A percentile compares a stretch with the other conserved stretches of the same genome.
Conservation (phyloP, 305 asterid genomes). For the Solanum hybrid region DNA sequence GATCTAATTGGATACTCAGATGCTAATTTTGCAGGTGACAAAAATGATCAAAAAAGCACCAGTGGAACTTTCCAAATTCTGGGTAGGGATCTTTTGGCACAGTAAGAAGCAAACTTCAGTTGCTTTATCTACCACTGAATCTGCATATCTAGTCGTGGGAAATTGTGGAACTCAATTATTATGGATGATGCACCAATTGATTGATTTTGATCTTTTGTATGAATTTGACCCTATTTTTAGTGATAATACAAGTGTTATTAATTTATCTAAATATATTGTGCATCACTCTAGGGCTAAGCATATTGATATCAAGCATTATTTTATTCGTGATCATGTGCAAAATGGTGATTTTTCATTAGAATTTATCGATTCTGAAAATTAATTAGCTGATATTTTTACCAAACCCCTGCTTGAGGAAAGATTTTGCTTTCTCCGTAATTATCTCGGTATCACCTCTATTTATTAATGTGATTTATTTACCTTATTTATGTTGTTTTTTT, state of each 20-base stretch:
- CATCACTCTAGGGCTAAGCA: background rate
- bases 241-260: background rate
- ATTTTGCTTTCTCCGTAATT: too few relatives aligned
- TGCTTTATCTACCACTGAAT: background rate
- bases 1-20: too few relatives aligned
- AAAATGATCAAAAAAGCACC: too few relatives aligned
- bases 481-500: too few relatives aligned
- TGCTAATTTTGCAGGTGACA: too few relatives aligned
- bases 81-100: background rate
- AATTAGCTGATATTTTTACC: too few relatives aligned
- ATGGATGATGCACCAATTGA: background rate
- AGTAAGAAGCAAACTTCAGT: background rate
- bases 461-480: background rate
- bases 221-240: too few relatives aligned
- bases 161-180: background rate
- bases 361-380: too few relatives aligned
- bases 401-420: background rate
- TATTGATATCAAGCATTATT: too few relatives aligned
- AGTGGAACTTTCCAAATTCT: too few relatives aligned
- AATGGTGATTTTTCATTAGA: background rate
- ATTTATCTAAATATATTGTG: too few relatives aligned
- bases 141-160: background rate
- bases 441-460: background rate
- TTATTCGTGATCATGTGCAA: background rate
- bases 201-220: too few relatives aligned